A percentile compares a stretch with the other conserved stretches of the same genome.
phyloP scores from a whole-genome alignment of 768 basidiomycete species.

The Leccinum uliginosum region DNA sequence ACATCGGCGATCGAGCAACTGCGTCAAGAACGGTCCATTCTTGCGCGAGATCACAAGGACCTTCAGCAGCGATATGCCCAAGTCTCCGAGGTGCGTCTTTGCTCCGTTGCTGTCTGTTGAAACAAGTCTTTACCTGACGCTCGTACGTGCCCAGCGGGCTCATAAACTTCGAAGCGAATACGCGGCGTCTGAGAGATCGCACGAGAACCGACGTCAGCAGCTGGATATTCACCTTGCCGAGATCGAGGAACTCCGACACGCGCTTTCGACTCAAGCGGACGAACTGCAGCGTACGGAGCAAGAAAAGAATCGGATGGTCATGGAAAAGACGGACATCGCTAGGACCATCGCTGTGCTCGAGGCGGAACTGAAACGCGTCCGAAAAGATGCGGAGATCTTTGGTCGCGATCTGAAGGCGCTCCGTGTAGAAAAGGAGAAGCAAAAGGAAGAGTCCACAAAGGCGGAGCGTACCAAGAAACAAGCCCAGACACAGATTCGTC shows the following conservation, averaged over 20 bases:
- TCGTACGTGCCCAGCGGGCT: constrained; percentile 40
- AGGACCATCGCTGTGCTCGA: constrained; percentile 66
- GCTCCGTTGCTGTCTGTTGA: background rate
- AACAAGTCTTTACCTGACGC: background rate
- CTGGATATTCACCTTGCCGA: constrained; percentile 69
- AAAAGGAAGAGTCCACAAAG: constrained; percentile 48
- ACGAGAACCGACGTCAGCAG: constrained; percentile 68
- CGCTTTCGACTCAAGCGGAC: constrained; percentile 54
- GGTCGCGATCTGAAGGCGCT: constrained; percentile 72
- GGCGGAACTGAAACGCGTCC: constrained; percentile 69
- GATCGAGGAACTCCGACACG: constrained; percentile 71
- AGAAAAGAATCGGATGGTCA: constrained; percentile 57
- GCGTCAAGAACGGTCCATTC: constrained; percentile 69
- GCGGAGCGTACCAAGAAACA: constrained; percentile 68
- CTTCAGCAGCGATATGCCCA: background rate
- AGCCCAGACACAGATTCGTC: constrained; percentile 55
- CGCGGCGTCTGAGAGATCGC: constrained; percentile 55
- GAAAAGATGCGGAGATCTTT: constrained; percentile 71
- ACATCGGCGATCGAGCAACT: constrained; percentile 66
- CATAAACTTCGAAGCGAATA: constrained; percentile 62
- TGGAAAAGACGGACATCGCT: constrained; percentile 63
- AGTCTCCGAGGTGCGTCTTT: background rate
- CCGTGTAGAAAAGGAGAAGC: constrained; percentile 62
- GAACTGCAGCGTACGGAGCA: constrained; percentile 61
- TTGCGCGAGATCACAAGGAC: constrained; percentile 61